These are phyloP conservation scores for Xylariaceae sp. DNA, from an alignment of 2,329 filamentous ascomycete genomes.

Conservation along the genomic window DNA sequence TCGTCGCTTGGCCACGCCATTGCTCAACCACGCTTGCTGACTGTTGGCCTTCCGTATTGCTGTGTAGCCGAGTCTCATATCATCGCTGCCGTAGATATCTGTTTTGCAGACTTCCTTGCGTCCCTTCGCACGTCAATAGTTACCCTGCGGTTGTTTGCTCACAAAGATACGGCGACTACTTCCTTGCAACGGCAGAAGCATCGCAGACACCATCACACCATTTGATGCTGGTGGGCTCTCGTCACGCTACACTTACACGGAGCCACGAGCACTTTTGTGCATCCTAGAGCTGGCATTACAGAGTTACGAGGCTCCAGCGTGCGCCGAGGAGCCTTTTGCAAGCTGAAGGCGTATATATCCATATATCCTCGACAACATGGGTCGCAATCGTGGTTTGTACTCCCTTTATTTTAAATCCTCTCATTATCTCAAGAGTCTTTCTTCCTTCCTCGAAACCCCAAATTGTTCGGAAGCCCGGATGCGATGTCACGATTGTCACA, in stretches of 20 bases:
- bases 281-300: slow-evolving; percentile 6
- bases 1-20: background rate
- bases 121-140: no score
- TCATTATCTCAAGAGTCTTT: slow-evolving; percentile 5
- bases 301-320: slow-evolving; percentile 1
- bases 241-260: background rate
- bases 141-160: no score
- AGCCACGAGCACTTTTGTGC: slow-evolving; percentile 1
- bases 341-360: slow-evolving; percentile 1
- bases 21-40: background rate
- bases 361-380: slow-evolving; percentile 38
- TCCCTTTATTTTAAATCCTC: slow-evolving; percentile 17
- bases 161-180: no score
- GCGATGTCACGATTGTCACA: slow-evolving; percentile 10
- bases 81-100: no score
- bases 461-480: slow-evolving; percentile 3
- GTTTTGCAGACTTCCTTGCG: no score
- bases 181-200: slow-evolving; percentile 1
- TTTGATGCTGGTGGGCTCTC: background rate
- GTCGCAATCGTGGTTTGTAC: slow-evolving; percentile 52
- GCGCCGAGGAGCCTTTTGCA: slow-evolving; percentile 9
- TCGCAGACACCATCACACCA: slow-evolving; percentile 3
- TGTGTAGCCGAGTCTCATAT: no score
- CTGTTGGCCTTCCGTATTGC: background rate
- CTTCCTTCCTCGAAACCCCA: background rate